Base-by-base conservation (phyloP, 1,284 basidiomycete genomes). In the Omphalotus olearius region DNA sequence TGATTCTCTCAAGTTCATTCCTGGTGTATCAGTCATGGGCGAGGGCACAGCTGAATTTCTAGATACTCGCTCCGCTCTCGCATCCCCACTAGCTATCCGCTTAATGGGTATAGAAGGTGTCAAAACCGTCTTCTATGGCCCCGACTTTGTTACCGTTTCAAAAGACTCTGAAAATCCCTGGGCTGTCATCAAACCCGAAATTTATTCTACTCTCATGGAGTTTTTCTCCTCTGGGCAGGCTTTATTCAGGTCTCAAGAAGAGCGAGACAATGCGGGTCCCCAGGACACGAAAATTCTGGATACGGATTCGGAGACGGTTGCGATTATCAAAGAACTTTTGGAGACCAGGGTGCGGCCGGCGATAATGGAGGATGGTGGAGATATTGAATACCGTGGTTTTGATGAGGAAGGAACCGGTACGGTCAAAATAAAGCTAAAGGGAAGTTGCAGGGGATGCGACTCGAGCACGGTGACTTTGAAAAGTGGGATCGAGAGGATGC, bases 191-290 rank as follows among this genome's bases (percentile, higher is more conserved):
- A 99, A 99, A 68, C 97, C 96, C n/a, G 97, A 99, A 71, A 85
- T 99, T 47, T 99, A 98, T 68, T 91, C 93, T n/a, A 84, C 86
- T 52, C 79, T 99, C 56, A 99, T 99, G 96, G 96, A 99, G 69
- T 88, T 90, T 70, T 99, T 99, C 71, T 93, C 95, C 3, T 86
- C 93, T 7, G 91, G 87, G 0, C 82, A 88, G 57, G 73, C 88
- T 2, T 75, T 99, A 7, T 99, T 99, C 74, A 82, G 88, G 54
- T 84, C 82, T 45, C 79, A 85, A 47, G 85, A 87, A 66, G 88
- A 91, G 45, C 73, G 76, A 50, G 88, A 88, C 46, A 80, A 78
- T 23, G 89, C 88, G 9, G 91, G 91, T 0, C 91, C 93, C 3
- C 91, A 94, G 68, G 97, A 99, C 68, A 98, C 95, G n/a, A 79